Conservation (phyloP, 2,329 filamentous ascomycete genomes). For the Laburnicola sp. region DNA sequence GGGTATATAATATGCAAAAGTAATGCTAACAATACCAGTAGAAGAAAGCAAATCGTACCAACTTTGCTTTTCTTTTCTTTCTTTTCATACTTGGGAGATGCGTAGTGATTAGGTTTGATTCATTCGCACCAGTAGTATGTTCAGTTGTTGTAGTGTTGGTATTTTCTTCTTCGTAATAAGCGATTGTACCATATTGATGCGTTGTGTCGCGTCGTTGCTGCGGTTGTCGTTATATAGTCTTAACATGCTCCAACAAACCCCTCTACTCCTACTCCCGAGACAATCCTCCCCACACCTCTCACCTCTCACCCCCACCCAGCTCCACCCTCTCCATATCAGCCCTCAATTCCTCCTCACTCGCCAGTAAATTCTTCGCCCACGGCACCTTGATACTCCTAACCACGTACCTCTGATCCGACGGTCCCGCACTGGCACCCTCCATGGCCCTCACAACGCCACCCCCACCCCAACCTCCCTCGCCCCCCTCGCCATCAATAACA, state of each 20-base stretch:
- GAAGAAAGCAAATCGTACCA: too few relatives aligned
- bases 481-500: slow-evolving; percentile 23
- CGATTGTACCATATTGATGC: too few relatives aligned
- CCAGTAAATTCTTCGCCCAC: slow-evolving; percentile 78
- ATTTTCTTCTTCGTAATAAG: too few relatives aligned
- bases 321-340: slow-evolving; percentile 35
- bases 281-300: neutral
- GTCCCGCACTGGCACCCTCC: neutral
- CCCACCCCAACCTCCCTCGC: slow-evolving; percentile 15
- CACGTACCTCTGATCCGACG: neutral
- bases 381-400: slow-evolving; percentile 60
- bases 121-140: too few relatives aligned
- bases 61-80: too few relatives aligned
- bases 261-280: neutral
- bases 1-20: too few relatives aligned
- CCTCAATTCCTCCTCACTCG: slow-evolving; percentile 72
- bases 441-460: slow-evolving; percentile 13
- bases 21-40: too few relatives aligned
- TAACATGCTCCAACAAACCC: neutral
- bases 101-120: too few relatives aligned
- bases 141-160: too few relatives aligned
- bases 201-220: too few relatives aligned
- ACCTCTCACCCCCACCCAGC: slow-evolving; percentile 1
- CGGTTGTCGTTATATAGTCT: too few relatives aligned
- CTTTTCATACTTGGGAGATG: too few relatives aligned